A percentile compares a stretch with the other conserved stretches of the same genome.
These are phyloP conservation scores for carrot (Daucus carota) DNA, from an alignment of 129 eudicot species.

Conservation along the genomic window DNA sequence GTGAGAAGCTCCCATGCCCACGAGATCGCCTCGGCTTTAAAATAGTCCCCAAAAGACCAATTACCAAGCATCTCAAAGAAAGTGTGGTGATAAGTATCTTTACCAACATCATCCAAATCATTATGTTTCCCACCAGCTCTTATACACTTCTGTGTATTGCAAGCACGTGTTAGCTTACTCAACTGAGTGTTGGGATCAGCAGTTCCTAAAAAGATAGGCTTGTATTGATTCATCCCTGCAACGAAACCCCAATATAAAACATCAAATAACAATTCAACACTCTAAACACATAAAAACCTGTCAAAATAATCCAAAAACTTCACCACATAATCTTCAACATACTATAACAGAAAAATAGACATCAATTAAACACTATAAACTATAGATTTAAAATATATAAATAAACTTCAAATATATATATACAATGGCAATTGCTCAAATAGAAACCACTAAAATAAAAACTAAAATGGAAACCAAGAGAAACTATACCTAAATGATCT, in stretches of 20 bases:
- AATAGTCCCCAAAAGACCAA: slow-evolving; percentile 98
- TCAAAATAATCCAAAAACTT: too few relatives aligned
- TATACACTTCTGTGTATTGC: slow-evolving; percentile 91
- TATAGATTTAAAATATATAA: too few relatives aligned
- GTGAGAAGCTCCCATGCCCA: slow-evolving; percentile 99
- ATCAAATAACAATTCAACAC: background rate
- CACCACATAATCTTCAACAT: background rate
- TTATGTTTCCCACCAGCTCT: slow-evolving; percentile 98
- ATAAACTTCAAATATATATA: too few relatives aligned
- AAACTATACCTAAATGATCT: too few relatives aligned
- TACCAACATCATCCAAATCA: slow-evolving; percentile 97
- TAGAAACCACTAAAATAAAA: too few relatives aligned
- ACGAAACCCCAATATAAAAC: background rate
- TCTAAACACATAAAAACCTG: background rate
- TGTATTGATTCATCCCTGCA: slow-evolving; percentile 94
- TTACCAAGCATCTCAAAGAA: slow-evolving; percentile 99
- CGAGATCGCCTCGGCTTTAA: slow-evolving; percentile 77
- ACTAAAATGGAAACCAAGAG: too few relatives aligned
- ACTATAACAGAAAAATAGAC: background rate
- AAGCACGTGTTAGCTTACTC: slow-evolving; percentile 85
- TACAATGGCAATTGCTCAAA: too few relatives aligned
- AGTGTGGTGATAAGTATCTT: slow-evolving; percentile 96
- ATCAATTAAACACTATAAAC: too few relatives aligned
- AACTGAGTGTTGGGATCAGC: slow-evolving; percentile 74
- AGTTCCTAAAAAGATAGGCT: slow-evolving; percentile 89